Base-by-base conservation (phyloP, 257 asterid species). In the Verbascum thapsus region DNA sequence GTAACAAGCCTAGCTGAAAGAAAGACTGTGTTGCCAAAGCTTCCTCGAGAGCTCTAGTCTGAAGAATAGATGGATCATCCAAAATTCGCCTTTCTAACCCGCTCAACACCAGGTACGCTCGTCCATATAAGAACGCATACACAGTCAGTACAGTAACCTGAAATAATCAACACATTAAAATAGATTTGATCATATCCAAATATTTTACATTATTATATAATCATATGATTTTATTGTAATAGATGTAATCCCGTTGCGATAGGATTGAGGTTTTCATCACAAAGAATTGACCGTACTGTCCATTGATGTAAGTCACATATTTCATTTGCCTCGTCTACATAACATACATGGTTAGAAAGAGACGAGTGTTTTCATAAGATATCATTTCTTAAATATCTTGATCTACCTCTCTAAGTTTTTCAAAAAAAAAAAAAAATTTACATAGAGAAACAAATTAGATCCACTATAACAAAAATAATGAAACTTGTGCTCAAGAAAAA, bases 21-120 rank as follows among this genome's bases (percentile, higher is more conserved):
- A 88, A 68, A 20, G 98, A 90, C 68, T 88, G 94, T 16, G 98
- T 67, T 42, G 96, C 98, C 80, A 94, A 71, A 67, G 99, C 99
- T 73, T 76, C 82, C 72, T 90, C 98, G 3, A 94, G 88, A 50
- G 89, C 91, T 50, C 81, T 85, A 69, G 80, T 84, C 74, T 84
- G 83, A 69, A 82, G 91, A 72, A 94, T 53, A 34, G 70, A 65
- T 40, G 90, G 81, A 69, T 81, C 88, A 19, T 83, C 90, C 58
- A 94, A 77, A 71, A 94, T 84, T 53, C 87, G 80, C 67, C 72
- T 85, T 78, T 94, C 97, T 72, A 94, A 37, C 16, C 99, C 99
- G 61, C 99, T 94, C 78, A 94, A 81, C 54, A 86, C 98, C 96
- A 94, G 66, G 81, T 94, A 94, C 19, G 84, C 2, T 66, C 95